phyloP scores from a whole-genome alignment of 495 filamentous ascomycete species.

The Hyaloscypha variabilis region DNA sequence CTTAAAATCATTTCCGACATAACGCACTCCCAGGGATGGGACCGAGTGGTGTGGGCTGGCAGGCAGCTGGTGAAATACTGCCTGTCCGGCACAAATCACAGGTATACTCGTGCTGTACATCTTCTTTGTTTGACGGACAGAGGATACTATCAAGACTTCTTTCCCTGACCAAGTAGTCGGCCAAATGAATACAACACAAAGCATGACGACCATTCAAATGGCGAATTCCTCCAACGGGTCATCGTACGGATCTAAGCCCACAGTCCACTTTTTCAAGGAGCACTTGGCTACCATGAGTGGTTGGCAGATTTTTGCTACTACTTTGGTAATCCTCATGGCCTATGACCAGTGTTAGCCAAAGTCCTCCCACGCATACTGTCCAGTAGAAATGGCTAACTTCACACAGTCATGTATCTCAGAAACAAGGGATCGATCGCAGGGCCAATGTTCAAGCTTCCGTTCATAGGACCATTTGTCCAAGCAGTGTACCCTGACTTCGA shows the following conservation, averaged over 20 bases:
- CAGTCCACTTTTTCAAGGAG: not conserved
- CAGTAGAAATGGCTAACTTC: not conserved
- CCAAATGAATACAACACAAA: not conserved
- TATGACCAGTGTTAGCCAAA: conserved; percentile 79
- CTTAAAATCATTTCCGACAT: not conserved
- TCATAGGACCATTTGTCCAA: conserved; percentile 93
- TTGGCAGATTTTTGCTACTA: conserved; percentile 57
- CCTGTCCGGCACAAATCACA: too few species aligned
- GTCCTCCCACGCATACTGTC: not conserved
- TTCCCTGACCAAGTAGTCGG: not conserved
- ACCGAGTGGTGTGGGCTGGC: too few species aligned
- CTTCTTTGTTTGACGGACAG: not conserved
- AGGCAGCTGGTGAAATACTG: too few species aligned
- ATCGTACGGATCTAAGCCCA: not conserved
- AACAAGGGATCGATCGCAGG: conserved; percentile 87
- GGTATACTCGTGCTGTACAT: too few species aligned
- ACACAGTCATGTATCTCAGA: conserved; percentile 77
- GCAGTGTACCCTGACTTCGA: conserved; percentile 90
- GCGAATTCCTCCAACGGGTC: not conserved
- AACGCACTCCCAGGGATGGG: not conserved
- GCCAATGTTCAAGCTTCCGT: conserved; percentile 82
- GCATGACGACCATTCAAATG: not conserved
- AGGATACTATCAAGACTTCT: not conserved
- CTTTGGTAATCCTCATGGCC: conserved; percentile 67
- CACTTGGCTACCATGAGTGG: not conserved